Base-by-base conservation (phyloP, 257 asterid species). In the Forsythia suspensa region DNA sequence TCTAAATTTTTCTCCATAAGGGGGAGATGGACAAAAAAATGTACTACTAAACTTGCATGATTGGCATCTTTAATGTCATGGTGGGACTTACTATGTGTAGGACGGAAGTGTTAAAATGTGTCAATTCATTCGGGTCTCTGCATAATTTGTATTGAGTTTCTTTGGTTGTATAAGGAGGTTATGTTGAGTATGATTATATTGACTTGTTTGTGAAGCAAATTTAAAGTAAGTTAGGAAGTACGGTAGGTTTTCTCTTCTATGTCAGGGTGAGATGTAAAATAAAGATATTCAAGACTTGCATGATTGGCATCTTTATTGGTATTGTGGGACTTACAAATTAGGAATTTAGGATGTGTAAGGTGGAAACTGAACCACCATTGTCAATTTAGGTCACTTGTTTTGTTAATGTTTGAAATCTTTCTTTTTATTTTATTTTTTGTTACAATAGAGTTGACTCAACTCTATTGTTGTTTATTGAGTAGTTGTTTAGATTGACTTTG, bases 1-100 rank as follows among this genome's bases (percentile, higher is more conserved):
- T 70, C 70, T 16, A 15, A 70, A 77, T 61, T 78, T 78, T 42
- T 68, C 73, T 73, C 75, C 52, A 37, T 70, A 34, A 76, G 70
- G 44, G 69, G 43, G 43, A 36, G 15, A 46, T 63, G n/a, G 69
- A 67, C 11, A 13, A 16, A 36, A 59, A 52, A 7, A 11, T 12
- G 6, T 11, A 21, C 34, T 48, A 11, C 38, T 2, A 7, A 21
- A 61, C 68, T 61, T 21, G 68, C 4, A 61, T 61, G 11, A n/a
- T 21, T 24, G 68, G 4, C 37, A 8, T 61, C 69, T 24, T 0
- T 29, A 29, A 3, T 63, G 70, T 21, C 18, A 4, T 3, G 3
- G 39, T 63, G 16, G 67, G 11, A 20, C 34, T 59, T 20, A n/a
- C 8, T 24, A 12, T 0, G 5, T 12, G 15, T 46, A 11, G 0